Percentiles rank a stretch among this genome's conserved stretches.
Evolutionary conservation across 176 grass and related monocot genomes (phyloP).

Genomic region (Melocanna baccifera): DNA sequence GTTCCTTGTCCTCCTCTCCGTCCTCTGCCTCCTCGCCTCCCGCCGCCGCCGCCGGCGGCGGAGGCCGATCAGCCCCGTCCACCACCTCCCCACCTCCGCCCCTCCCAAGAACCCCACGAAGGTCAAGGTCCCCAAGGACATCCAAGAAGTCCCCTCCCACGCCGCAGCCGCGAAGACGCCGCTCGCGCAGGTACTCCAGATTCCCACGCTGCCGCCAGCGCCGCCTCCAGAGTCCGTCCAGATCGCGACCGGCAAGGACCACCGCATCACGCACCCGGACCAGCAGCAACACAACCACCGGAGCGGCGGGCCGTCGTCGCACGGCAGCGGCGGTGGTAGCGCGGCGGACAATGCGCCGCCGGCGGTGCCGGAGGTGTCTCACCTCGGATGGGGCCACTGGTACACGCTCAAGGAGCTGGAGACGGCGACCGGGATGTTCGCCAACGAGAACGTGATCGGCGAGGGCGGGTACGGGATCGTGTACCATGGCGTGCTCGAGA

Average conservation of each 20-base stretch:
- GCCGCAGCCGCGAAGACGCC: conserved; percentile 19
- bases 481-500: conserved; percentile 79
- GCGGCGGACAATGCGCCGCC: conserved; percentile 39
- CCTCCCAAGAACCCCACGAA: conserved; percentile 25
- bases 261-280: conserved; percentile 52
- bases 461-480: conserved; percentile 96
- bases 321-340: conserved; percentile 40
- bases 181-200: conserved; percentile 39
- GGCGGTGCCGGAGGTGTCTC: conserved; percentile 58
- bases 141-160: conserved; percentile 38
- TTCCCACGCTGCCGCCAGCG: not conserved
- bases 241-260: conserved; percentile 56
- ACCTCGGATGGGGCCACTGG: conserved; percentile 88
- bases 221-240: conserved; percentile 28
- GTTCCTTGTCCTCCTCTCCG: conserved; percentile 60
- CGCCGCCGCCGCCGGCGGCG: conserved; percentile 43
- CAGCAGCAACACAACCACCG: conserved; percentile 34
- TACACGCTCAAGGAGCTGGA: conserved; percentile 91
- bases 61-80: not conserved
- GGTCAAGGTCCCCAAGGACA: conserved; percentile 45
- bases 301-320: conserved; percentile 50
- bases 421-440: conserved; percentile 69
- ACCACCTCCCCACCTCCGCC: conserved; percentile 31
- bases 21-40: conserved; percentile 58
- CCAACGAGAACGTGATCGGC: conserved; percentile 86